These are phyloP conservation scores for Ambrosia hybrid DNA, from an alignment of 140 eudicot species.

Conservation along the genomic window DNA sequence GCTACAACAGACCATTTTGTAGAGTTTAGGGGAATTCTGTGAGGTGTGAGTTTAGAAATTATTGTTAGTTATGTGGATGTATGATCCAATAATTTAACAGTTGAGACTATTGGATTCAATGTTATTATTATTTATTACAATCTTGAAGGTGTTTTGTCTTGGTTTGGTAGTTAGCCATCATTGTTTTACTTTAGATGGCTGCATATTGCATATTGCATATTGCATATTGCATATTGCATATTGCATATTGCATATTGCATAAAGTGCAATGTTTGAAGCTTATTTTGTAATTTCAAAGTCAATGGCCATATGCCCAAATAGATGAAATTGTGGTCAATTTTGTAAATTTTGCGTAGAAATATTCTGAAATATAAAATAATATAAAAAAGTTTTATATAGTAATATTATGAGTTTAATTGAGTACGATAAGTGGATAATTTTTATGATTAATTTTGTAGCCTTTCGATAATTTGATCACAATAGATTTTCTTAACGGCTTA, in stretches of 20 bases:
- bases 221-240: too few species aligned
- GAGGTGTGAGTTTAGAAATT: not conserved
- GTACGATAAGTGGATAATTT: too few species aligned
- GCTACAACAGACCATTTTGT: constrained; percentile 24
- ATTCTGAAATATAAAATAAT: too few species aligned
- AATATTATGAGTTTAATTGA: too few species aligned
- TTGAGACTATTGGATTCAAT: not conserved
- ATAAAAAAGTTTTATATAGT: too few species aligned
- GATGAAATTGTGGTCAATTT: too few species aligned
- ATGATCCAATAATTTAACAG: constrained; percentile 6
- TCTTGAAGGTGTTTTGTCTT: not conserved
- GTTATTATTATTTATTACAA: not conserved
- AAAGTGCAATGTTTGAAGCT: not conserved
- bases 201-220: not conserved
- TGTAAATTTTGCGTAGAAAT: too few species aligned
- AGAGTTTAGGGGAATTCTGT: constrained; percentile 18
- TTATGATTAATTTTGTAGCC: too few species aligned
- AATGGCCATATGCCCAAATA: too few species aligned
- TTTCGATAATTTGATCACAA: too few species aligned
- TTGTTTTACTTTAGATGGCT: not conserved
- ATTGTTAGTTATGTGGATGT: constrained; percentile 11
- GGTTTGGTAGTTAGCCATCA: not conserved
- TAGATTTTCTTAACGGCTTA: too few species aligned
- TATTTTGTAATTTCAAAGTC: not conserved
- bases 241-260: too few species aligned